Percentiles rank a stretch among this genome's conserved stretches.
These are phyloP conservation scores for Fusarium chuoi DNA, from an alignment of 2,329 filamentous ascomycete genomes.

Conservation along the genomic window DNA sequence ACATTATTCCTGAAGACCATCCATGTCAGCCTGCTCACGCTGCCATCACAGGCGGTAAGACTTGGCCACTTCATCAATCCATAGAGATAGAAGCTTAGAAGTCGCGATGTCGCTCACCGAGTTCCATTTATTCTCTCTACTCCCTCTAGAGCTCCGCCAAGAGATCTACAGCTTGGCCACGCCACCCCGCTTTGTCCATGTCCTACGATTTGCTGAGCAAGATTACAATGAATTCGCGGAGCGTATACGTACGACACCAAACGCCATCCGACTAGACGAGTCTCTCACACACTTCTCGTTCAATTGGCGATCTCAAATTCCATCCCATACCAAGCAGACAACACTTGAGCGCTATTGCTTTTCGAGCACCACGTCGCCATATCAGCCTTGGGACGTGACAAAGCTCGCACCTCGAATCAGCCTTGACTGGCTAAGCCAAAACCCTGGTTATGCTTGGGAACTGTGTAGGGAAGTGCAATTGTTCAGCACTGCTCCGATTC, in stretches of 20 bases:
- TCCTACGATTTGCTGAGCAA: background rate
- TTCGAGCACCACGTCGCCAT: background rate
- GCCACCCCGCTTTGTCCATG: background rate
- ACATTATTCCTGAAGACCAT: background rate
- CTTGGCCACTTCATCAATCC: background rate
- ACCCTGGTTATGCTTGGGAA: background rate
- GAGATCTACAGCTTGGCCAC: background rate
- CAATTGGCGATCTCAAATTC: background rate
- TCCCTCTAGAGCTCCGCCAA: background rate
- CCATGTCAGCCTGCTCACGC: background rate
- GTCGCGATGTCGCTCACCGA: background rate
- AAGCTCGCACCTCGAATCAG: background rate
- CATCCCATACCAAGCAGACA: rapidly evolving
- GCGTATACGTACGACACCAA: background rate
- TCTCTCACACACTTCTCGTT: background rate
- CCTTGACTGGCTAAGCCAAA: background rate
- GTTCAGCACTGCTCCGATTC: background rate
- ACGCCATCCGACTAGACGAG: background rate
- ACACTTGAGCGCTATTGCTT: background rate
- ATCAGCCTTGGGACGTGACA: background rate
- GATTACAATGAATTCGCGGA: background rate
- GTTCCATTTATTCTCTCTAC: background rate
- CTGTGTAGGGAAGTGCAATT: background rate
- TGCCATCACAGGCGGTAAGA: background rate
- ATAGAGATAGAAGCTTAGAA: rapidly evolving